Evolutionary conservation across 2,329 filamentous ascomycete genomes (phyloP).

Genomic region (Ophiocordyceps robertsii): DNA sequence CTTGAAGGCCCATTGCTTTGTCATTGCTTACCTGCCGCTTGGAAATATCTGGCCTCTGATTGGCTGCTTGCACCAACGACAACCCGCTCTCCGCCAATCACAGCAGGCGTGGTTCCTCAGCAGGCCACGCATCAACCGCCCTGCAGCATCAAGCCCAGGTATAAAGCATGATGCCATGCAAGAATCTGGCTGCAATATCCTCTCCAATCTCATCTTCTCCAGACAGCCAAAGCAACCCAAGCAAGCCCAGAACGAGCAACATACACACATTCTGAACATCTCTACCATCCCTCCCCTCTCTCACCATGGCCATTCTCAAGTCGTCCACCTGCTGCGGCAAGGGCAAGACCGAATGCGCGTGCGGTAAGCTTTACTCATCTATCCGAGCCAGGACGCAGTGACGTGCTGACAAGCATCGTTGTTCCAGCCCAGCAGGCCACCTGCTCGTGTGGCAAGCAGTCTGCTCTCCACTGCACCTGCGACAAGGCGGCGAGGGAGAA

Average conservation of each 20-base stretch:
- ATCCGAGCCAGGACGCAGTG: not conserved
- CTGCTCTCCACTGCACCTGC: constrained; percentile 78
- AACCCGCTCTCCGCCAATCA: constrained; percentile 4
- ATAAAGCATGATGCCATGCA: not conserved
- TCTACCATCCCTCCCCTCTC: not conserved
- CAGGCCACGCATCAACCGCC: too few relatives aligned
- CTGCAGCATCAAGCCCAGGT: not conserved
- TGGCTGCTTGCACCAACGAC: not conserved
- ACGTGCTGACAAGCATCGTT: not conserved
- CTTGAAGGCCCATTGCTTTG: too few relatives aligned
- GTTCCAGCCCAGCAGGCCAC: constrained; percentile 45
- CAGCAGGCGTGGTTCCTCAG: not conserved
- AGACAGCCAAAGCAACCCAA: too few relatives aligned
- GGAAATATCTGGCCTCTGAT: constrained; percentile 5
- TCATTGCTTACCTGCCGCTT: constrained; percentile 1
- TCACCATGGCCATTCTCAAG: constrained; percentile 21
- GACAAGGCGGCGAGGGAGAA: constrained; percentile 68
- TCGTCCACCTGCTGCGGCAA: constrained; percentile 44
- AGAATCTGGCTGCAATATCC: not conserved
- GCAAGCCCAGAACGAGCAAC: too few relatives aligned
- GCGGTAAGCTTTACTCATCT: constrained; percentile 30
- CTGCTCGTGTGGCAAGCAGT: constrained; percentile 84
- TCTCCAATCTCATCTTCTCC: too few relatives aligned
- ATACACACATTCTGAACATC: not conserved
- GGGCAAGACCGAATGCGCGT: constrained; percentile 37